phyloP scores from a whole-genome alignment of 805 yeast species.

The Tetrapisispora arboricola region DNA sequence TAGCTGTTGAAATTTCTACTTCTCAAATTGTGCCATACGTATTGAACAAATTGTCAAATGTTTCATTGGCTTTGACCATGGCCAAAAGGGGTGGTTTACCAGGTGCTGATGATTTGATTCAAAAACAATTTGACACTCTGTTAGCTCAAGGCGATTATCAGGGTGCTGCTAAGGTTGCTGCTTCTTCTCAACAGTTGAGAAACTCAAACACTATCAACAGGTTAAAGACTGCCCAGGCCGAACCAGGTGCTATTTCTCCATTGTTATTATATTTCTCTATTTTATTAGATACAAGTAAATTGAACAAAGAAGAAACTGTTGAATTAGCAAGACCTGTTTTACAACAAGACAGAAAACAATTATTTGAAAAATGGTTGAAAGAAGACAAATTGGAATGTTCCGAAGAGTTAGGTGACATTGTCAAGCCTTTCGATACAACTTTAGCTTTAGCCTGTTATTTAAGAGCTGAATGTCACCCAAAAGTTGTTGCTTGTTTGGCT shows the following conservation, averaged over 20 bases:
- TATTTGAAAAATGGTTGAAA: constrained; percentile 92
- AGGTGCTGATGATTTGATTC: constrained; percentile 89
- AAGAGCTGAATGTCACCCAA: constrained; percentile 70
- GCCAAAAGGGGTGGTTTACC: constrained; percentile 89
- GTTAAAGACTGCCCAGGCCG: constrained; percentile 80
- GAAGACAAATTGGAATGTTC: constrained; percentile 90
- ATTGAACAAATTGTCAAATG: constrained; percentile 74
- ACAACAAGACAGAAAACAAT: constrained; percentile 87
- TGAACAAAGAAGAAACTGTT: constrained; percentile 86
- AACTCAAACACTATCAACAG: constrained; percentile 90
- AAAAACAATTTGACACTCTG: constrained; percentile 82
- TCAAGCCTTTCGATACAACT: constrained; percentile 75
- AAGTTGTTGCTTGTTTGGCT: constrained; percentile 85
- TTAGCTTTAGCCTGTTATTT: constrained; percentile 86
- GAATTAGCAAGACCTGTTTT: constrained; percentile 93
- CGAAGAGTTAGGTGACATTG: constrained; percentile 96
- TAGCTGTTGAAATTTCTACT: constrained; percentile 81
- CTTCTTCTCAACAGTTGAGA: constrained; percentile 85
- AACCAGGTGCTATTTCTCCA: constrained; percentile 93
- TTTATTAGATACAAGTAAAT: constrained; percentile 81
- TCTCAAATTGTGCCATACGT: constrained; percentile 84
- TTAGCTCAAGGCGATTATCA: constrained; percentile 78
- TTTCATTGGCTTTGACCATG: constrained; percentile 72
- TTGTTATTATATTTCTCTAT: constrained; percentile 87
- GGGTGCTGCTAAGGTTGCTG: constrained; percentile 94